Conservation (phyloP, 73 alveolate species). For the Halteria grandinella region DNA sequence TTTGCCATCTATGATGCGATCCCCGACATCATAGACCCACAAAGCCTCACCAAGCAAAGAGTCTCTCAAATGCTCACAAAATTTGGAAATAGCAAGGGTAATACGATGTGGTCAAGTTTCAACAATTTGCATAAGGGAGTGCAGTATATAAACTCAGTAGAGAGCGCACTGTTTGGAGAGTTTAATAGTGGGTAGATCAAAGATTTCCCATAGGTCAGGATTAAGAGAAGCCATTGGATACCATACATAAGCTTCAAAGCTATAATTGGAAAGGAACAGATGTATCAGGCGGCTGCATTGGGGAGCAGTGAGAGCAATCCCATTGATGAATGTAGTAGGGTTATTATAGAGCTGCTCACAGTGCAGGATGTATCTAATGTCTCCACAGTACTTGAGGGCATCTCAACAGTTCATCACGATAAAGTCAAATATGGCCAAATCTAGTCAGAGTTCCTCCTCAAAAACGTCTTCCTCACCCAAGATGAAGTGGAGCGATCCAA, state of each 20-base stretch:
- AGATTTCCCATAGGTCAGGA: slow-evolving; percentile 45
- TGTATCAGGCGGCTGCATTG: slow-evolving; percentile 21
- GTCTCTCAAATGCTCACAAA: slow-evolving; percentile 2
- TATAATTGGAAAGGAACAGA: slow-evolving; percentile 10
- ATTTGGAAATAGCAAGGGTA: slow-evolving; percentile 13
- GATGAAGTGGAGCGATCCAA: background rate
- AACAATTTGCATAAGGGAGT: slow-evolving; percentile 12
- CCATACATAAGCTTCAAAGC: slow-evolving; percentile 19
- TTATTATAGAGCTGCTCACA: background rate
- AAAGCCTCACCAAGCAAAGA: slow-evolving; percentile 19
- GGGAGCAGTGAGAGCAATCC: slow-evolving; percentile 26
- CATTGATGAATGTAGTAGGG: slow-evolving; percentile 32
- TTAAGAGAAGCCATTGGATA: slow-evolving; percentile 30
- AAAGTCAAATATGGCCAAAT: slow-evolving; percentile 41
- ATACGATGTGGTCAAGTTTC: background rate
- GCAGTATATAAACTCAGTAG: slow-evolving; percentile 40
- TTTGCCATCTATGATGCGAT: slow-evolving; percentile 56
- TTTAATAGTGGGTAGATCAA: slow-evolving; percentile 33
- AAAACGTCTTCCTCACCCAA: slow-evolving; percentile 10
- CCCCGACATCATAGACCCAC: slow-evolving; percentile 44
- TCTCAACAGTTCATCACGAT: slow-evolving; percentile 43
- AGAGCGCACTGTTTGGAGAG: slow-evolving; percentile 45
- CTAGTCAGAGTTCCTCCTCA: slow-evolving; percentile 9
- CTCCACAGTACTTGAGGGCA: slow-evolving; percentile 1
- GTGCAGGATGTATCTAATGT: slow-evolving; percentile 39